Evolutionary conservation across 2,329 filamentous ascomycete genomes (phyloP).

Genomic region (Venturiaceae sp.): DNA sequence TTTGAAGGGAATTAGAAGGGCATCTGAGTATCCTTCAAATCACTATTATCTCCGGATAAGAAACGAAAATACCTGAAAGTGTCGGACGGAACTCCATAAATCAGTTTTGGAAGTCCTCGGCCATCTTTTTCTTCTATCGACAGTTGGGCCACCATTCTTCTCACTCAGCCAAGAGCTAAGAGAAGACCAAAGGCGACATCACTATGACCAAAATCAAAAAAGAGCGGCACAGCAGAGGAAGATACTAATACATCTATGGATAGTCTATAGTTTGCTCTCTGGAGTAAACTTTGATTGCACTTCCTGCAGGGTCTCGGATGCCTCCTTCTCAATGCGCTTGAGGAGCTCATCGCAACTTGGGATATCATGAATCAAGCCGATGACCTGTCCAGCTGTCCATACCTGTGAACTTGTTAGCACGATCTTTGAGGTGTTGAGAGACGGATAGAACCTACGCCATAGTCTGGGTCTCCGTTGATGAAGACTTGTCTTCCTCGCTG

Average conservation of each 20-base stretch:
- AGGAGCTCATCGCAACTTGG: slow-evolving; percentile 16
- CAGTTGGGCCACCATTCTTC: too few relatives aligned
- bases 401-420: slow-evolving; percentile 45
- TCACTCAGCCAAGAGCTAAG: too few relatives aligned
- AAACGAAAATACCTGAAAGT: too few relatives aligned
- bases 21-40: too few relatives aligned
- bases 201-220: background rate
- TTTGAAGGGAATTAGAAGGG: too few relatives aligned
- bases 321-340: slow-evolving; percentile 19
- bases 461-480: slow-evolving; percentile 80
- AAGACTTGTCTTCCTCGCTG: slow-evolving; percentile 89
- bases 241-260: background rate
- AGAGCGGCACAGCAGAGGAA: background rate
- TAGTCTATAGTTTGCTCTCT: slow-evolving; percentile 7
- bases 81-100: too few relatives aligned
- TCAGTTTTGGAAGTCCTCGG: too few relatives aligned
- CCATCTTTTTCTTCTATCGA: too few relatives aligned
- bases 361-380: slow-evolving; percentile 43
- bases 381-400: slow-evolving; percentile 96
- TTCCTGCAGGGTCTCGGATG: slow-evolving; percentile 15
- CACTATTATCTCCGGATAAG: too few relatives aligned
- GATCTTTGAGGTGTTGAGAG: background rate
- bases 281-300: slow-evolving; percentile 6
- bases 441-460: slow-evolving; percentile 58
- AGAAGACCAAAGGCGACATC: background rate